Evolutionary conservation across 208 protist genomes (phyloP).

Genomic region (Dictyostelium gargantuum): DNA sequence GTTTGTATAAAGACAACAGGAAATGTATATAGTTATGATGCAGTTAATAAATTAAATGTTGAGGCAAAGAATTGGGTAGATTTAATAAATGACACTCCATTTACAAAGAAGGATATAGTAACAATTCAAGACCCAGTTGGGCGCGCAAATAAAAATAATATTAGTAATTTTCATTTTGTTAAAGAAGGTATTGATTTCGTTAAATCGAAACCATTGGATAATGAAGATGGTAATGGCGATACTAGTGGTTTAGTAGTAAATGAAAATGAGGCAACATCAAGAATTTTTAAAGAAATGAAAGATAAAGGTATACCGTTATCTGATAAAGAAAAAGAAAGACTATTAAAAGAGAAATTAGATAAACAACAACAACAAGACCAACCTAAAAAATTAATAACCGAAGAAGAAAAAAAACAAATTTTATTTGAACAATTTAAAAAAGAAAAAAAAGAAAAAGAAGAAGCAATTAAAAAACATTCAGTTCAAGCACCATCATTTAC

Average conservation of each 20-base stretch:
- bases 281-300: conserved; percentile 32
- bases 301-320: conserved; percentile 16
- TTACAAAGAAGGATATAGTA: conserved; percentile 87
- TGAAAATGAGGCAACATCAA: background rate
- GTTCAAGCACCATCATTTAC: conserved; percentile 56
- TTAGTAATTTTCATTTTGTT: conserved; percentile 36
- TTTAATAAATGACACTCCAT: conserved; percentile 84
- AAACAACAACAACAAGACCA: background rate
- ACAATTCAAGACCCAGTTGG: conserved; percentile 35
- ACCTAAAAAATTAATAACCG: background rate
- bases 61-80: conserved; percentile 86
- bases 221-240: background rate
- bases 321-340: background rate
- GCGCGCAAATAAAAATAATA: background rate
- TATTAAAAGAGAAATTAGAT: background rate
- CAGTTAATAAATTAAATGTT: conserved; percentile 89
- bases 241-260: background rate
- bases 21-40: conserved; percentile 90
- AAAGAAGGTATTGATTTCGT: background rate
- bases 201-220: background rate
- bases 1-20: conserved; percentile 85
- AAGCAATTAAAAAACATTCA: background rate
- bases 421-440: conserved; percentile 44
- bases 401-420: conserved; percentile 14
- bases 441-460: conserved; percentile 32